Evolutionary conservation across 805 yeast species (phyloP).

Genomic region (Lipomyces sp.): DNA sequence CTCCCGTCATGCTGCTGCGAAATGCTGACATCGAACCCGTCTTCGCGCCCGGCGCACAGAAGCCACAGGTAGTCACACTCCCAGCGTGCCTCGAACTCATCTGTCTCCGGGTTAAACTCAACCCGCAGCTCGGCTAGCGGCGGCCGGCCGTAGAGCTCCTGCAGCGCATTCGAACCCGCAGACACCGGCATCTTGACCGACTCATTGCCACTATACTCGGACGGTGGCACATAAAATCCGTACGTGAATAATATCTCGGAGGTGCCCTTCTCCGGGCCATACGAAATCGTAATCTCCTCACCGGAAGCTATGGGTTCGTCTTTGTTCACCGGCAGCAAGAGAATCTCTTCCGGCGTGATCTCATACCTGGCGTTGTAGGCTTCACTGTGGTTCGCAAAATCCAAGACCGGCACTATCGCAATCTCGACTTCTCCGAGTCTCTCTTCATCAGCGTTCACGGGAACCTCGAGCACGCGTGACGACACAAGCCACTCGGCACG

Average conservation of each 20-base stretch:
- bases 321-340: conserved; percentile 7
- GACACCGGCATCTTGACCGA: conserved; percentile 14
- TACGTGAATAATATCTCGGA: conserved; percentile 42
- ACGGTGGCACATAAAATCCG: conserved; percentile 36
- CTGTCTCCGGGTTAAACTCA: not conserved
- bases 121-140: conserved; percentile 19
- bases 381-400: conserved; percentile 49
- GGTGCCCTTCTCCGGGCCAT: conserved; percentile 38
- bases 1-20: conserved; percentile 9
- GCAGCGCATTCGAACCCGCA: conserved; percentile 12
- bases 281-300: conserved; percentile 38
- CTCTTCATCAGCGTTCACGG: conserved; percentile 17
- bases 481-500: conserved; percentile 40
- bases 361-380: conserved; percentile 40
- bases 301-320: conserved; percentile 34
- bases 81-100: conserved; percentile 14
- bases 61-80: conserved; percentile 28
- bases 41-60: conserved; percentile 16
- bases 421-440: conserved; percentile 23
- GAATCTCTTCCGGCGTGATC: conserved; percentile 38
- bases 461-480: conserved; percentile 38
- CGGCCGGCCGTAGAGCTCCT: conserved; percentile 13
- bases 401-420: conserved; percentile 55
- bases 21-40: conserved; percentile 13
- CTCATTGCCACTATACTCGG: conserved; percentile 9